Percentiles rank a stretch among this genome's conserved stretches.
Evolutionary conservation across 2,329 filamentous ascomycete species (phyloP).

Genomic region (Phaeosphaeria sp.): DNA sequence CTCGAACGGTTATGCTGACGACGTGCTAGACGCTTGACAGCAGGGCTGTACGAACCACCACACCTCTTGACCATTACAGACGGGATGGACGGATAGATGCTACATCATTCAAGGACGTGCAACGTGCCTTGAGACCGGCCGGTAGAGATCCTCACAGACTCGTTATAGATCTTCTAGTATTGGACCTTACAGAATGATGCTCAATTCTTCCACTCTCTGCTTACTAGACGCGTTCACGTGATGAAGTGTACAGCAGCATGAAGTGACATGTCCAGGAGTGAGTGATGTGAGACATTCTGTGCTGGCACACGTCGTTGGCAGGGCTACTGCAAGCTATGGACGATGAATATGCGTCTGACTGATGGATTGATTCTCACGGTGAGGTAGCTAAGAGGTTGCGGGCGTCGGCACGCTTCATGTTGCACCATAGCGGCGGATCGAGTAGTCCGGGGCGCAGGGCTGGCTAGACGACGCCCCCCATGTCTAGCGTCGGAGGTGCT

Average conservation of each 20-base stretch:
- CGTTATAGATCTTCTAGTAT: background rate
- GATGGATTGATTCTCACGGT: background rate
- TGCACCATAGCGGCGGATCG: conserved; percentile 11
- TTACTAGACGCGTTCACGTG: background rate
- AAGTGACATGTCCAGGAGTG: background rate
- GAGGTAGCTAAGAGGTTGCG: background rate
- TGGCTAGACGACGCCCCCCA: conserved; percentile 6
- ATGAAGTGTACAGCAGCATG: background rate
- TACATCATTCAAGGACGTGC: background rate
- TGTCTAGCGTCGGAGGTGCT: background rate
- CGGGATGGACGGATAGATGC: background rate
- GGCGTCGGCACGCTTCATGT: conserved; percentile 8
- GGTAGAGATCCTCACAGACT: background rate
- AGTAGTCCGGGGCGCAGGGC: conserved; percentile 1
- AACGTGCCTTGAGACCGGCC: background rate
- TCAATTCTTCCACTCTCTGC: background rate
- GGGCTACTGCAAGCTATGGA: background rate
- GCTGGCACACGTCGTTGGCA: background rate
- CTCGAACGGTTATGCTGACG: background rate
- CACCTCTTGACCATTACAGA: background rate
- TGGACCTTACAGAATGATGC: background rate
- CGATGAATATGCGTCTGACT: too few species aligned
- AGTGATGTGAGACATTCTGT: background rate
- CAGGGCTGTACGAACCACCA: background rate
- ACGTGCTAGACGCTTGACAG: background rate